Base-by-base conservation (phyloP, 257 asterid genomes). In the Nemophila menziesii region DNA sequence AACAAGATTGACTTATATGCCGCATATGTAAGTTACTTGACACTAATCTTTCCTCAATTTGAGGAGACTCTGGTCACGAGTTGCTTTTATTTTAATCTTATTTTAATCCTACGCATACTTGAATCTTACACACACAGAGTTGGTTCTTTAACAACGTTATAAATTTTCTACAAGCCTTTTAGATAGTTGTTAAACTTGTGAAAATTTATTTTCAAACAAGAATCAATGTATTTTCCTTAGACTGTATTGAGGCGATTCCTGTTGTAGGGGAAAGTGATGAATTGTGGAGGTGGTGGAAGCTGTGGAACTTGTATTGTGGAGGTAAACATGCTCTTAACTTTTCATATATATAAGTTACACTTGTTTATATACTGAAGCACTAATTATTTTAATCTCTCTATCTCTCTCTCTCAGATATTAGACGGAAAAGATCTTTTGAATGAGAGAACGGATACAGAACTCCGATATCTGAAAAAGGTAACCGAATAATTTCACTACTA, bases 271-370 rank as follows among this genome's bases (percentile, higher is more conserved):
- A 82, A 82, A 48, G 52, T 82, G 54, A 78, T 82, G 94, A 82
- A 82, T 11, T 82, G 94, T 44, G 94, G 87, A 39, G 94, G 92
- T 16, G 84, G 84, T 40, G 96, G 96, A 33, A 82, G 83, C 43
- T 86, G 96, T 41, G 94, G 96, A 51, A 86, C 96, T 43, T 86
- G 94, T 65, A 86, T 82, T 43, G 92, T 82, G 26, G 94, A 82
- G 94, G 94, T 86, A 70, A 39, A n/a, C 17, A 17, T 8, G 3
- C 42, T 11, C 23, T 4, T 14, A 48, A 11, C 9, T 51, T 23
- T 3, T 23, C 40, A 12, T 39, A 16, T 21, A 33, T 33, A 5
- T 21, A 3, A 49, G 11, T 29, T 2, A 15, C 11, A 47, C 11
- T 11, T 5, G 29, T 33, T 24, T 17, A 4, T 33, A 37, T 22